Evolutionary conservation across 768 basidiomycete genomes (phyloP).

Genomic region (Boletus huronensis): DNA sequence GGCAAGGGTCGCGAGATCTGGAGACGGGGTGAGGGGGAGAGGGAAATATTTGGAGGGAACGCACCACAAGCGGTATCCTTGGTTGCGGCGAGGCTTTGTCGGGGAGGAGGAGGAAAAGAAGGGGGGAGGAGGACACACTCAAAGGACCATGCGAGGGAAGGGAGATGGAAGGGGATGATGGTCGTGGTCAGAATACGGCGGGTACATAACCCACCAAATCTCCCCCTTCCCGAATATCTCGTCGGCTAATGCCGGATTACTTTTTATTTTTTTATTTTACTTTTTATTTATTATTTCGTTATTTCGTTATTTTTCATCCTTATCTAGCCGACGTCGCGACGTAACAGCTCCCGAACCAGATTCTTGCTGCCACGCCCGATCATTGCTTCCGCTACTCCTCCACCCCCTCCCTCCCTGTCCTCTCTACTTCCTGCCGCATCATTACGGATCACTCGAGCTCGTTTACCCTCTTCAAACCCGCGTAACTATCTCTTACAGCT

Average conservation of each 20-base stretch:
- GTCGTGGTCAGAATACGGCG: constrained; percentile 30
- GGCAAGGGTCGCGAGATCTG: constrained; percentile 95
- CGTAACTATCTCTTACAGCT: background rate
- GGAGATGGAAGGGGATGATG: constrained; percentile 17
- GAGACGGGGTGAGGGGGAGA: background rate
- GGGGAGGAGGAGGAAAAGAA: constrained; percentile 31
- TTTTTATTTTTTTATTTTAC: constrained; percentile 7
- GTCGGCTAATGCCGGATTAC: constrained; percentile 28
- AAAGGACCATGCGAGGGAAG: constrained; percentile 36
- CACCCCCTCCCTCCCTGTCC: background rate
- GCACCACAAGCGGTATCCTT: constrained; percentile 54
- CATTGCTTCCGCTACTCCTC: constrained; percentile 1
- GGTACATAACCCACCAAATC: constrained; percentile 27
- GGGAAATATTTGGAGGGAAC: constrained; percentile 3
- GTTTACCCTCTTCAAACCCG: background rate
- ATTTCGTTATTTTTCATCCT: constrained; percentile 7
- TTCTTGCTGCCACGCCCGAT: constrained; percentile 19
- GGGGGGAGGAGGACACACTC: constrained; percentile 25
- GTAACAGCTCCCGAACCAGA: constrained; percentile 12
- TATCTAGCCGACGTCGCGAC: constrained; percentile 31
- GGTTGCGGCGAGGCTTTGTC: constrained; percentile 44
- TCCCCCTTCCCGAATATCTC: constrained; percentile 17
- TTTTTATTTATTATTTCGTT: constrained; percentile 5
- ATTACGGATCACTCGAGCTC: constrained; percentile 7
- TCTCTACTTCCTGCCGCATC: constrained; percentile 1